These are phyloP conservation scores for Penicillium glabrum DNA, from an alignment of 2,329 filamentous ascomycete species.

Conservation along the genomic window DNA sequence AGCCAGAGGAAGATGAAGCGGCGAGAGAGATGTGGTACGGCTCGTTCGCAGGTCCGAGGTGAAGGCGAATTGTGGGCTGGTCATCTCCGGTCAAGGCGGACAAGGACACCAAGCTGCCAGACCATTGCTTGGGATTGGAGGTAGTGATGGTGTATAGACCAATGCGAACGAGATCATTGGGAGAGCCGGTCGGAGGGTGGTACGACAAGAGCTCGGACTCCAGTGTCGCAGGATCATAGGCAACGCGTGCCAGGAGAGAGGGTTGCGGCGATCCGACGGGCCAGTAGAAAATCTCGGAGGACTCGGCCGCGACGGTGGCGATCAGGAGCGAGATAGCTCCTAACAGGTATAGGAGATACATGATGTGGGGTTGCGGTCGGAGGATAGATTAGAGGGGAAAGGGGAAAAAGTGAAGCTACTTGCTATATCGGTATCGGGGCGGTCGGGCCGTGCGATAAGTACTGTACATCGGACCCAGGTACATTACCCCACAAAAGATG, in stretches of 20 bases:
- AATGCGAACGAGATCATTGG: conserved; percentile 53
- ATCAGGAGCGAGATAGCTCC: conserved; percentile 13
- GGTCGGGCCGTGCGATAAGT: neutral
- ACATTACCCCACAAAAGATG: neutral
- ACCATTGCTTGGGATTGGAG: conserved; percentile 38
- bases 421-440: neutral
- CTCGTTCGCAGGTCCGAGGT: conserved; percentile 37
- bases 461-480: neutral
- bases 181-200: conserved; percentile 32
- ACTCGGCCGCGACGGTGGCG: conserved; percentile 16
- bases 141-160: conserved; percentile 48
- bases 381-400: neutral
- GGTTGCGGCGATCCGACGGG: conserved; percentile 34
- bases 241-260: conserved; percentile 39
- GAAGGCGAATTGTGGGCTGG: conserved; percentile 39
- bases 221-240: conserved; percentile 41
- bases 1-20: conserved; percentile 17
- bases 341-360: conserved; percentile 22
- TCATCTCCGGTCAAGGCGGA: conserved; percentile 29
- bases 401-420: neutral
- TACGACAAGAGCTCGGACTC: conserved; percentile 40
- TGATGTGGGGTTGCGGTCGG: neutral
- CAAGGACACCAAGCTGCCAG: conserved; percentile 40
- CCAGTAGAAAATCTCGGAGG: conserved; percentile 41
- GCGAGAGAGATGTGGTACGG: conserved; percentile 43